A percentile compares a stretch with the other conserved stretches of the same genome.
These are phyloP conservation scores for Macrocybe gigantea DNA, from an alignment of 768 basidiomycete genomes.

Conservation along the genomic window DNA sequence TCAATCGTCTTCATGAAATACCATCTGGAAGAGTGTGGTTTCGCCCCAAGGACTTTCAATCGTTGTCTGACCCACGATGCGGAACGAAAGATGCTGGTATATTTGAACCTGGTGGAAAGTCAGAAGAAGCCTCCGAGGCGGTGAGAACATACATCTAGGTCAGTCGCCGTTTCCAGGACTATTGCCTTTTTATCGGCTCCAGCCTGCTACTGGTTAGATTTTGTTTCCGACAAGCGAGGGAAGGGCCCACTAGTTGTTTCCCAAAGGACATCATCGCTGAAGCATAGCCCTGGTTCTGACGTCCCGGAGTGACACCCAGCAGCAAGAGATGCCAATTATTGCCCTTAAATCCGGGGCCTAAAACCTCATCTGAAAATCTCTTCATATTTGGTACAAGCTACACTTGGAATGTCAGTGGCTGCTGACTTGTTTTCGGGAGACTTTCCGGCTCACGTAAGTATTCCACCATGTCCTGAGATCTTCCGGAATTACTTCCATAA, in stretches of 20 bases:
- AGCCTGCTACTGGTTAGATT: not conserved
- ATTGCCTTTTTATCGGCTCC: not conserved
- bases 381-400: conserved; percentile 17
- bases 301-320: conserved; percentile 4
- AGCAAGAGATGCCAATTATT: conserved; percentile 1
- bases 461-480: conserved; percentile 19
- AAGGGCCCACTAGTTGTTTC: conserved; percentile 12
- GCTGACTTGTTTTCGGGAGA: not conserved
- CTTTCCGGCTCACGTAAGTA: conserved; percentile 12
- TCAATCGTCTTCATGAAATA: no score
- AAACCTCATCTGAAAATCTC: conserved; percentile 6
- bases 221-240: not conserved
- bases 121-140: not conserved
- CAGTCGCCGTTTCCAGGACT: not conserved
- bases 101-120: not conserved
- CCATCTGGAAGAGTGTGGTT: no score
- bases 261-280: conserved; percentile 15
- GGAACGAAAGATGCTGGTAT: not conserved
- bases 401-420: not conserved
- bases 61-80: not conserved
- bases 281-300: conserved; percentile 4
- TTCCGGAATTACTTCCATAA: conserved; percentile 11
- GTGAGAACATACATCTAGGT: not conserved
- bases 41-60: not conserved
- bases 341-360: conserved; percentile 11